These are phyloP conservation scores for Didymellaceae sp. DNA, from an alignment of 2,329 filamentous ascomycete genomes.

Conservation along the genomic window DNA sequence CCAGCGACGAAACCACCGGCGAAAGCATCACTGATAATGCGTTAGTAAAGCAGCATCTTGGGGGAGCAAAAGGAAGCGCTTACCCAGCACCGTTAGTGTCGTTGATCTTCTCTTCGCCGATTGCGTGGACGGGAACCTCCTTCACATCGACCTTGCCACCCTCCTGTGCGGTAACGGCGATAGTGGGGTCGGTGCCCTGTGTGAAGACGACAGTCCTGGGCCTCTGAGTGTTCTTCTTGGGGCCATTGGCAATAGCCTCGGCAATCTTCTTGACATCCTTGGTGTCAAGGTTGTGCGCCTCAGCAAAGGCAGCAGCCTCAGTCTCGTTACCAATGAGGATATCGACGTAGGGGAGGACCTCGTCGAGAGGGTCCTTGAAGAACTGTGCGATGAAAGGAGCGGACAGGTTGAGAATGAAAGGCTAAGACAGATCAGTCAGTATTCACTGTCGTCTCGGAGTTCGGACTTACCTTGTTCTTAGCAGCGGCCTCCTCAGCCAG, in stretches of 20 bases:
- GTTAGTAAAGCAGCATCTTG: conserved; percentile 7
- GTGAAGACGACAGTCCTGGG: conserved; percentile 90
- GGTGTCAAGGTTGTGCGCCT: conserved; percentile 75
- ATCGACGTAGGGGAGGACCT: conserved; percentile 88
- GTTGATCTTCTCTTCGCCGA: conserved; percentile 79
- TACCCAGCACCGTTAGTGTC: conserved; percentile 93
- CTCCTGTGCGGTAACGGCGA: conserved; percentile 77
- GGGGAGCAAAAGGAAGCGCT: conserved; percentile 28
- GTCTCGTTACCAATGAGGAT: conserved; percentile 97
- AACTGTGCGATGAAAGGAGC: conserved; percentile 96
- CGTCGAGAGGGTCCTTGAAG: conserved; percentile 95
- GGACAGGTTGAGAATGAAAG: conserved; percentile 87
- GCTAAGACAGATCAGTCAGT: conserved; percentile 43
- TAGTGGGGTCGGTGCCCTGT: conserved; percentile 88
- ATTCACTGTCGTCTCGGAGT: conserved; percentile 16
- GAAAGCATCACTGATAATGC: conserved; percentile 76
- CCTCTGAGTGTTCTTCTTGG: conserved; percentile 88
- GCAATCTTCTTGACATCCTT: conserved; percentile 85
- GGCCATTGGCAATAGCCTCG: conserved; percentile 81
- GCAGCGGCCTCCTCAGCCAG: conserved; percentile 87
- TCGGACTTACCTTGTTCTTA: conserved; percentile 74
- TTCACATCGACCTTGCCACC: conserved; percentile 69
- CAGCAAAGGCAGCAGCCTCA: conserved; percentile 86
- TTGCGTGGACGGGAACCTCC: conserved; percentile 81
- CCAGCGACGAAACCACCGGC: conserved; percentile 93